Evolutionary conservation across 2,329 filamentous ascomycete genomes (phyloP), one percentile per base, ranked within the genome.

Genomic region (Talaromyces marneffei): DNA sequence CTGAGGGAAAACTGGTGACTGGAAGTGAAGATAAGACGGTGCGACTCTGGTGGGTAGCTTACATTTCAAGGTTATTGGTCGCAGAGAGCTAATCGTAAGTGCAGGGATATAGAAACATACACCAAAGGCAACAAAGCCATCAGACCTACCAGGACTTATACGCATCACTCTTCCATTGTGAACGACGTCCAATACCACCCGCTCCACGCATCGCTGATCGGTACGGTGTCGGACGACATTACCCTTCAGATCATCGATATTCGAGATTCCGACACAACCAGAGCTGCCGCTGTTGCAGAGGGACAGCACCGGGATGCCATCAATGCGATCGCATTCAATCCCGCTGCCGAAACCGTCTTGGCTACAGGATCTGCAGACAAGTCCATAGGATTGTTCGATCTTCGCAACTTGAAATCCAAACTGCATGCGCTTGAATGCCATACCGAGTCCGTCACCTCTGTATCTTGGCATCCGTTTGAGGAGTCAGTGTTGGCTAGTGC

Each of bases 151-250:
- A 85, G 88, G 53, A 88, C 85, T 40, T 97, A 94, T 77, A 93
- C 87, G 0, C 90, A 97, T 66, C 95, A 99, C 75, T 87, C 83
- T 20, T 87, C 93, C 27, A 90, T 94, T 59, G 94, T 99, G 72
- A 99, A 99, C 74, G 94, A 99, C 71, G 92, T 99, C 33, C 92
- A 97, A 77, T 91, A 96, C 72, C 93, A 97, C 69, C 92, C 93
- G 8, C 84, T 92, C 46, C 90, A 93, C 65, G 87, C 86, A 69
- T 87, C 87, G 68, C 87, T 95, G 65, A 90, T 99, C 64, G 95
- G 93, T 65, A 93, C 90, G 16, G 94, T 96, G 3, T 97, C 94
- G 3, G 94, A 99, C 73, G 94, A 99, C 73, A 83, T 94, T 67
- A 97, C 91, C 7, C 85, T 97, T 64, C 91, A 97, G 75, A 89